Base-by-base conservation (phyloP, 768 basidiomycete genomes). In the Crepidotus variabilis region DNA sequence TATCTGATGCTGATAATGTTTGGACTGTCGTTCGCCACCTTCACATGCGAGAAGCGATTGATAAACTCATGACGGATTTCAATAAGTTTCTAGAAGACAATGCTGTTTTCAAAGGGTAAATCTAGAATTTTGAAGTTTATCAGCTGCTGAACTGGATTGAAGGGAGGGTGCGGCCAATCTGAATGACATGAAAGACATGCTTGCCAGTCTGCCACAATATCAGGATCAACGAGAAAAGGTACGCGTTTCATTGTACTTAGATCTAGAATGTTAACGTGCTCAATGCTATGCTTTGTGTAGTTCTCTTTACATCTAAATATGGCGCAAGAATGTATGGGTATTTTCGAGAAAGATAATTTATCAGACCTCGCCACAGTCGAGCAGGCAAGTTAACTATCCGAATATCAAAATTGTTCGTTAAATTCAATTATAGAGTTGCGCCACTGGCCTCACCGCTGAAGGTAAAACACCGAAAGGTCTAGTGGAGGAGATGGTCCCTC, bases 141-240 rank as follows among this genome's bases (percentile, higher is more conserved):
- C 60, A 5, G 18, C 56, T 49, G 28, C 57, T 55, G 20, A 62
- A 54, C 50, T 21, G 51, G 52, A 23, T 34, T 56, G 22, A 55
- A 88, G 89, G 23, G 85, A 92, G 63, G 86, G 88, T 46, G 91
- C 90, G 8, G 89, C 91, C 48, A 94, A 84, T 63, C 70, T 99
- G 48, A 96, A 94, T 65, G 96, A 98, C 72, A 95, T 99, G 92
- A 98, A 97, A 71, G 97, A 99, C 66, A 97, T 98, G 96, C 78
- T 99, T 33, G 97, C 97, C 32, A 92, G 78, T 66, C 69, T 99
- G 58, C 94, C 95, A 1, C 93, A 97, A 71, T 97, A 90, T 63
- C 91, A 95, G 72, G 94, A 97, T 60, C 90, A 93, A 62, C 83
- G 96, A 55, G 95, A 99, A 69, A 94, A 94, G 84, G 94, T 89